Evolutionary conservation across 1,284 basidiomycete species (phyloP).

Genomic region (Ustilago curta): DNA sequence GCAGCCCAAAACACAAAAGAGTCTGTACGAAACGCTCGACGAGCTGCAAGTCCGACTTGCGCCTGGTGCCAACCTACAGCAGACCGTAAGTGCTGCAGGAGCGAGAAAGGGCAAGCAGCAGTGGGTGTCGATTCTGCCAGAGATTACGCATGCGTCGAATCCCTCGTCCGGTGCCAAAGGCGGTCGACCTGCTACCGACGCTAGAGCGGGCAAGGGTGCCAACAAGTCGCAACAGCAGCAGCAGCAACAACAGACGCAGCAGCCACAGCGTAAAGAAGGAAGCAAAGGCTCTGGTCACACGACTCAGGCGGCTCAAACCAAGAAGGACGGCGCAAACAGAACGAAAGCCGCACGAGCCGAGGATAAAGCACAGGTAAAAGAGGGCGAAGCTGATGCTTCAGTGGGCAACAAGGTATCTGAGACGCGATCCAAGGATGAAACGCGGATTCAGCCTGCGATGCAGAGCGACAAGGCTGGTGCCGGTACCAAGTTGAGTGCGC

Average conservation of each 20-base stretch:
- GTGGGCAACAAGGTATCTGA: background rate
- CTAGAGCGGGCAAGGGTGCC: constrained; percentile 18
- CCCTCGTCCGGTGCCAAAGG: constrained; percentile 4
- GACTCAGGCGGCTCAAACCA: constrained; percentile 5
- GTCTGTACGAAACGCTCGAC: constrained; percentile 42
- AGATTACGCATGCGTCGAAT: constrained; percentile 42
- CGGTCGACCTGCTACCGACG: constrained; percentile 9
- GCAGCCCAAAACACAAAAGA: constrained; percentile 21
- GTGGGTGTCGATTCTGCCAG: constrained; percentile 59
- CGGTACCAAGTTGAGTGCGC: background rate
- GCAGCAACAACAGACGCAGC: background rate
- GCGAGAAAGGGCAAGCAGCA: constrained; percentile 50
- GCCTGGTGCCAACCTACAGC: constrained; percentile 22
- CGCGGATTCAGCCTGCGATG: background rate
- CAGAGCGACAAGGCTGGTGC: constrained; percentile 2
- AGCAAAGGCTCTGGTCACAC: constrained; percentile 12
- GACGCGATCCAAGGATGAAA: constrained; percentile 1
- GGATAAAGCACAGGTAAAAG: constrained; percentile 5
- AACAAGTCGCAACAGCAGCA: constrained; percentile 13
- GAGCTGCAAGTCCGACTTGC: constrained; percentile 45
- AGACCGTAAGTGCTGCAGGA: constrained; percentile 9
- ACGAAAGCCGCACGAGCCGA: background rate
- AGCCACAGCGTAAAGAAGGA: constrained; percentile 20
- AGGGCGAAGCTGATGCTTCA: background rate
- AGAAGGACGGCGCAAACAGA: constrained; percentile 17